Conservation (phyloP, 2,329 filamentous ascomycete genomes). For the Beauveria scarabaeidicola region DNA sequence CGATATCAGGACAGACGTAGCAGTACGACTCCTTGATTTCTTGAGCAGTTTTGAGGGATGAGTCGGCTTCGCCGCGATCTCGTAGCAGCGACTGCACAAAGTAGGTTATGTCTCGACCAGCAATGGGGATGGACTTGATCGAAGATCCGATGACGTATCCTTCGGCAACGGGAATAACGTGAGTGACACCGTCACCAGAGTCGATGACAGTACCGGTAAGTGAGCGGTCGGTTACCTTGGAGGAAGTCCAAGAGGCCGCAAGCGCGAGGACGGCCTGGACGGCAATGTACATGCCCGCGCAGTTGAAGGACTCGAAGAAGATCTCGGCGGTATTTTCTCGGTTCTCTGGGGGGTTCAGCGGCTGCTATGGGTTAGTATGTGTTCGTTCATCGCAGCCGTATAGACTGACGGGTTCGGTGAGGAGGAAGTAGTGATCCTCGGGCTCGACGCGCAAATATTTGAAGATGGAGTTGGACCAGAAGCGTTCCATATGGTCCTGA, state of each 20-base stretch:
- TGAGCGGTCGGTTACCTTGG: slow-evolving; percentile 92
- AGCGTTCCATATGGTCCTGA: slow-evolving; percentile 97
- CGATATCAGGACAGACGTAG: slow-evolving; percentile 96
- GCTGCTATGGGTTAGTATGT: slow-evolving; percentile 41
- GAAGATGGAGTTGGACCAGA: slow-evolving; percentile 99
- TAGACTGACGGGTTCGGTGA: slow-evolving; percentile 80
- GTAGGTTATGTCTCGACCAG: slow-evolving; percentile 95
- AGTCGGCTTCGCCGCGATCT: slow-evolving; percentile 93
- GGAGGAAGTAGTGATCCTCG: slow-evolving; percentile 96
- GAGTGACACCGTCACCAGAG: slow-evolving; percentile 96
- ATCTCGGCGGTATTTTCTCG: slow-evolving; percentile 98
- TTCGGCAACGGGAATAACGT: slow-evolving; percentile 97
- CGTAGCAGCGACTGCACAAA: slow-evolving; percentile 94
- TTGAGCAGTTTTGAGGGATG: slow-evolving; percentile 92
- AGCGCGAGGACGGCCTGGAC: slow-evolving; percentile 95
- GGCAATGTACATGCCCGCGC: slow-evolving; percentile 95
- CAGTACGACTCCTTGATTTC: slow-evolving; percentile 98
- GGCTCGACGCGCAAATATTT: slow-evolving; percentile 97
- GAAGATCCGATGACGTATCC: slow-evolving; percentile 98
- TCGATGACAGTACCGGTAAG: slow-evolving; percentile 97
- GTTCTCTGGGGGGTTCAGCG: slow-evolving; percentile 95
- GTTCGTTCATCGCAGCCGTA: background rate
- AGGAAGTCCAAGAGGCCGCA: slow-evolving; percentile 96
- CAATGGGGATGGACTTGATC: slow-evolving; percentile 98
- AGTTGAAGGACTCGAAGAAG: slow-evolving; percentile 99